phyloP scores from a whole-genome alignment of 139 green algal species.

The Yamagishiella unicocca region DNA sequence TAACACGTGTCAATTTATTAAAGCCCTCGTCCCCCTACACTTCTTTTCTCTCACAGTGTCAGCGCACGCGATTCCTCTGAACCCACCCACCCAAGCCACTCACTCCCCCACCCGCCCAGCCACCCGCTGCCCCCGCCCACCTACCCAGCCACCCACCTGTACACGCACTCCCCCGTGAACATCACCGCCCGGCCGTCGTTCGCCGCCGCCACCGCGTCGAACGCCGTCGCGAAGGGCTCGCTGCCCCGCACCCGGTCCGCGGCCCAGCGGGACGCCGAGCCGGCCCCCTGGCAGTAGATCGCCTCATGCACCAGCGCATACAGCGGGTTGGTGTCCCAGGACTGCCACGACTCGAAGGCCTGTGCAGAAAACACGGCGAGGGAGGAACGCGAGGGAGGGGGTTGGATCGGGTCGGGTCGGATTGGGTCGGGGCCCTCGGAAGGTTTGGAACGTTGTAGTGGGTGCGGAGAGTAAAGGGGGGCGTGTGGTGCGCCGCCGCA shows the following conservation, averaged over 20 bases:
- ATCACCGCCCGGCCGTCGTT: slow-evolving; percentile 68
- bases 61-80: too few relatives aligned
- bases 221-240: slow-evolving; percentile 64
- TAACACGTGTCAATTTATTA: too few relatives aligned
- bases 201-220: slow-evolving; percentile 76
- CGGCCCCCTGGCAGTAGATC: slow-evolving; percentile 92
- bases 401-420: not conserved
- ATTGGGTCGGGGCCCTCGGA: not conserved
- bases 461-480: not conserved
- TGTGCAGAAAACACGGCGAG: slow-evolving; percentile 16
- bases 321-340: slow-evolving; percentile 94
- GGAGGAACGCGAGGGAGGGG: not conserved
- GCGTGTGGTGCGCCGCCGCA: not conserved
- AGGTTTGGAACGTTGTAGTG: not conserved
- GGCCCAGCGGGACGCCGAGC: slow-evolving; percentile 63
- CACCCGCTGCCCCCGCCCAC: not conserved
- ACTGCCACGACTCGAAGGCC: slow-evolving; percentile 78
- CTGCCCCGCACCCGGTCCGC: slow-evolving; percentile 74
- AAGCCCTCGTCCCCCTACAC: too few relatives aligned
- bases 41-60: too few relatives aligned
- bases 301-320: slow-evolving; percentile 97
- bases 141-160: slow-evolving; percentile 96
- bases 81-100: not conserved
- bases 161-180: slow-evolving; percentile 96
- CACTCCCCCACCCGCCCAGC: not conserved